Percentiles rank a stretch among this genome's conserved stretches.
Evolutionary conservation across 2,329 filamentous ascomycete genomes (phyloP).

Genomic region (Nemania sp.): DNA sequence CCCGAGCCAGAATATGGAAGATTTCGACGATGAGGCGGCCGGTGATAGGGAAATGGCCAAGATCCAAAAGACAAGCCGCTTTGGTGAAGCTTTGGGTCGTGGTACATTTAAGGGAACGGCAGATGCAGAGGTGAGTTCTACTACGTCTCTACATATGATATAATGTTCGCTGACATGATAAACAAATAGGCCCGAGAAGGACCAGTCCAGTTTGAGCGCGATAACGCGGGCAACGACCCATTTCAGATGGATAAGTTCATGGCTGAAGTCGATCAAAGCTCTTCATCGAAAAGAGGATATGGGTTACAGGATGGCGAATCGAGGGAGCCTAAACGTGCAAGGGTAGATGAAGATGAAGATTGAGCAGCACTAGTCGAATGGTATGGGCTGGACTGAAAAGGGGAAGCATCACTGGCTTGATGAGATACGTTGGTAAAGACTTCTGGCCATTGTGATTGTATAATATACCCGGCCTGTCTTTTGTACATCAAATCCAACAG

Average conservation of each 20-base stretch:
- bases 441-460: background rate
- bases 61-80: slow-evolving; percentile 83
- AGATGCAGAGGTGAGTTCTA: slow-evolving; percentile 71
- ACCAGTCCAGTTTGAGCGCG: slow-evolving; percentile 95
- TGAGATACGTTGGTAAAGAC: background rate
- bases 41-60: slow-evolving; percentile 83
- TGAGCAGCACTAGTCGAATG: slow-evolving; percentile 10
- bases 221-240: slow-evolving; percentile 67
- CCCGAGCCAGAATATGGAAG: slow-evolving; percentile 73
- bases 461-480: background rate
- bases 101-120: slow-evolving; percentile 89
- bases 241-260: slow-evolving; percentile 96
- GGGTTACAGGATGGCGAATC: slow-evolving; percentile 70
- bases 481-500: background rate
- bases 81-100: slow-evolving; percentile 81
- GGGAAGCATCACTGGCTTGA: background rate
- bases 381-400: too few species aligned
- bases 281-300: slow-evolving; percentile 71
- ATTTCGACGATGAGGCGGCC: slow-evolving; percentile 75
- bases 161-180: slow-evolving; percentile 38
- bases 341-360: slow-evolving; percentile 69
- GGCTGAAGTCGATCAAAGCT: slow-evolving; percentile 70
- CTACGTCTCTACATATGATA: slow-evolving; percentile 1
- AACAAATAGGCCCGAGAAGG: slow-evolving; percentile 71
- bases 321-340: slow-evolving; percentile 69